Evolutionary conservation across 768 basidiomycete species (phyloP).

Genomic region (Podaxis mareebaensis): DNA sequence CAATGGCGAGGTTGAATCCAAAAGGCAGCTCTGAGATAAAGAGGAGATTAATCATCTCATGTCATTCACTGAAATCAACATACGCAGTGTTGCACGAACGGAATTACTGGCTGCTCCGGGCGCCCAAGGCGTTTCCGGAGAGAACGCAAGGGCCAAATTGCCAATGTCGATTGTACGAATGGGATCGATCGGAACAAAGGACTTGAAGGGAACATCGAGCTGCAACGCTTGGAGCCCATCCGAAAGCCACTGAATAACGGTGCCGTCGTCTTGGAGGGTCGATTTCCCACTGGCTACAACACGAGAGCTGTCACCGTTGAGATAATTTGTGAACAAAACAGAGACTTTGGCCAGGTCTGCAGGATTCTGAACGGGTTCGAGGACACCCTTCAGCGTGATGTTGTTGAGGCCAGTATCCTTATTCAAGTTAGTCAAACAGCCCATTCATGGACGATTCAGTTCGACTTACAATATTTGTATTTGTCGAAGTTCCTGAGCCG

Average conservation of each 20-base stretch:
- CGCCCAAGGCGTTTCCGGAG: conserved; percentile 51
- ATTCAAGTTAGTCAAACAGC: conserved; percentile 3
- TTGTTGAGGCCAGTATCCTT: conserved; percentile 56
- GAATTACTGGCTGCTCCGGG: conserved; percentile 58
- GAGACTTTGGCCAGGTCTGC: conserved; percentile 52
- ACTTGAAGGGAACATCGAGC: conserved; percentile 65
- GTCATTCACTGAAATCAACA: conserved; percentile 18
- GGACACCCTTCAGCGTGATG: conserved; percentile 57
- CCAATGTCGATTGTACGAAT: conserved; percentile 68
- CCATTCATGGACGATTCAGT: conserved; percentile 8
- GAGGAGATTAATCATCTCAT: conserved; percentile 11
- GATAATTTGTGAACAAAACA: conserved; percentile 67
- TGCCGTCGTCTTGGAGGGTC: conserved; percentile 56
- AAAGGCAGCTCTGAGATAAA: conserved; percentile 59
- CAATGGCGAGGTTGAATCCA: conserved; percentile 61
- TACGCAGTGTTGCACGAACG: conserved; percentile 61
- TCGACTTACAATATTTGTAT: conserved; percentile 51
- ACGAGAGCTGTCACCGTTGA: conserved; percentile 60
- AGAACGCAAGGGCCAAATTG: conserved; percentile 57
- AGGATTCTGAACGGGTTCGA: conserved; percentile 52
- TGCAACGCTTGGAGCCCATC: conserved; percentile 55
- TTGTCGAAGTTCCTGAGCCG: conserved; percentile 53
- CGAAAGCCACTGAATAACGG: conserved; percentile 66
- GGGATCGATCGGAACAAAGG: conserved; percentile 52
- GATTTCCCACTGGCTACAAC: conserved; percentile 63